Base-by-base conservation (phyloP, 441 rosid species). In the Adansonia grandidieri region DNA sequence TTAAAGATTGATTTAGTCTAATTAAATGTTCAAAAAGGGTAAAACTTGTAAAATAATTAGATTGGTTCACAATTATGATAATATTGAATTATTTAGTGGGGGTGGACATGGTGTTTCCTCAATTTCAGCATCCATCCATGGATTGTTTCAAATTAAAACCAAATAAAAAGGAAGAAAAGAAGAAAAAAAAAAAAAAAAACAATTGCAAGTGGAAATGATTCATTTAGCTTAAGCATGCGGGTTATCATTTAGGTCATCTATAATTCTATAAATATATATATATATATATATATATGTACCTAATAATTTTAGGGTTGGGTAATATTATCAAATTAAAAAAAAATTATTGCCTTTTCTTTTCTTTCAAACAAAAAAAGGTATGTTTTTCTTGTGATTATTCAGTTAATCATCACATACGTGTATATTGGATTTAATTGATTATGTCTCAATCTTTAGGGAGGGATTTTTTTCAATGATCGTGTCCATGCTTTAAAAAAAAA, bases 371-470 rank as follows among this genome's bases (percentile, higher is more conserved):
- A 6, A 2, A 42, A 17, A 17, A 3, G 6, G 1, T 24, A 24
- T 56, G 17, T 22, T 56, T 17, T 56, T 10, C 1, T 1, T n/a
- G 42, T n/a, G 51, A 40, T 66, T 17, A 37, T 40, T 37, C 48
- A 64, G n/a, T 22, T 66, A 19, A 66, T 42, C 47, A 66, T 66
- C 71, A 42, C 11, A 42, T 40, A 42, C 71, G 51, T 66, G 51
- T 42, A 17, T 42, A 13, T n/a, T 42, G 51, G 71, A 66, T 66
- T 40, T 42, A 42, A n/a, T 66, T 42, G 51, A 42, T 66, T 19
- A 19, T 42, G 51, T 42, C 71, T 42, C 71, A n/a, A 42, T 42
- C 28, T 40, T 40, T 42, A 66, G 8, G 51, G 14, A 42, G 19
- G 11, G 22, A 65, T 40, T 64, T 17, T 64, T 64, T 17, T 64